phyloP scores from a whole-genome alignment of 2,329 filamentous ascomycete genomes.

The Penicillium sp. region DNA sequence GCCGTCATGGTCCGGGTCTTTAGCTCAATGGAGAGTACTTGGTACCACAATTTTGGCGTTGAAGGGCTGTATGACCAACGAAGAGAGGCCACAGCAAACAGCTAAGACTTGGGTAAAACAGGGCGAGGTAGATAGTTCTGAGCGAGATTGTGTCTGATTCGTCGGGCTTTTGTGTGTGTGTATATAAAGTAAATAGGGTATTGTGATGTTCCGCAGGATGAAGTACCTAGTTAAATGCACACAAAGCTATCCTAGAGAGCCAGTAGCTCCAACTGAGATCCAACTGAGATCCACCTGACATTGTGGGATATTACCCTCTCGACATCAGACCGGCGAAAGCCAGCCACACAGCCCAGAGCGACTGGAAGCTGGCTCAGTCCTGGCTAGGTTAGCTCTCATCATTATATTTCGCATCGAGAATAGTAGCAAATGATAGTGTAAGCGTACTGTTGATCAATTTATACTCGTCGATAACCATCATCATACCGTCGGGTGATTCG shows the following conservation, averaged over 20 bases:
- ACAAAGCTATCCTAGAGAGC: neutral
- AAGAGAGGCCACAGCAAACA: neutral
- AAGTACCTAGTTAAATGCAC: neutral
- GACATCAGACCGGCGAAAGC: constrained; percentile 16
- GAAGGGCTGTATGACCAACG: neutral
- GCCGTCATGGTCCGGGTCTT: neutral
- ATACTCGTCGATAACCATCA: constrained; percentile 3
- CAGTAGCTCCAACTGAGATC: neutral
- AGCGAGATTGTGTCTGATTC: neutral
- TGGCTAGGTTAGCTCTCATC: neutral
- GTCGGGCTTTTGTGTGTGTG: neutral
- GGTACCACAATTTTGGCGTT: neutral
- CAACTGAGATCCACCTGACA: neutral
- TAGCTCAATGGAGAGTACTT: neutral
- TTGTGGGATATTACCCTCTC: constrained; percentile 12
- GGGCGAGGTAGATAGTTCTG: too few relatives aligned
- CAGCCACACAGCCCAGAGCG: constrained; percentile 16
- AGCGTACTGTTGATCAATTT: neutral
- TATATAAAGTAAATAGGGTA: neutral
- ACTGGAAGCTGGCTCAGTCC: constrained; percentile 11
- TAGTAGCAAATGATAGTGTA: neutral
- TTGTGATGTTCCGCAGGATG: neutral
- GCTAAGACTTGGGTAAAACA: neutral
- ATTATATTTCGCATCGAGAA: neutral
- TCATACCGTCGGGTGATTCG: neutral